Conservation (phyloP, 2,329 filamentous ascomycete species). For the Exserohilum rostratum region DNA sequence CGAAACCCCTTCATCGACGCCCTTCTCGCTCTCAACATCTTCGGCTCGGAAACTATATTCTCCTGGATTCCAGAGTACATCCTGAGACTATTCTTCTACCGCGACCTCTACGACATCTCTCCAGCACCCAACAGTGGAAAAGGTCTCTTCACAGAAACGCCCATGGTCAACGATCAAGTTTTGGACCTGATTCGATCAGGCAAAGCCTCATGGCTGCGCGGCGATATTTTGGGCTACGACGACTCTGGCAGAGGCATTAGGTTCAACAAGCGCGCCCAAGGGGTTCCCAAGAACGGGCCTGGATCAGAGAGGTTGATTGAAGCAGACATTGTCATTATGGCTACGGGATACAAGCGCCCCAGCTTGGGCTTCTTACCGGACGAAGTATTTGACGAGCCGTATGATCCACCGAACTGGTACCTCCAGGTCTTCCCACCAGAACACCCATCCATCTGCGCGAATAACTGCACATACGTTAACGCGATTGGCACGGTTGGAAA, state of each 20-base stretch:
- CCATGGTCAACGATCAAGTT: constrained; percentile 85
- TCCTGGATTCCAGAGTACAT: constrained; percentile 80
- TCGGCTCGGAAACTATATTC: constrained; percentile 75
- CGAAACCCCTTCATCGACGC: constrained; percentile 76
- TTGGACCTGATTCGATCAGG: constrained; percentile 76
- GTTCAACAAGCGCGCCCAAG: constrained; percentile 74
- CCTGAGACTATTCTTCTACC: constrained; percentile 80
- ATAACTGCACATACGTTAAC: constrained; percentile 83
- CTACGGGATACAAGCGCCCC: constrained; percentile 80
- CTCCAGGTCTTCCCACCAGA: constrained; percentile 81
- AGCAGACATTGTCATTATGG: constrained; percentile 80
- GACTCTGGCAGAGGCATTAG: constrained; percentile 67
- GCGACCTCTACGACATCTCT: constrained; percentile 75
- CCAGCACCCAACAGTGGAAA: constrained; percentile 62
- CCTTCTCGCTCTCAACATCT: constrained; percentile 76
- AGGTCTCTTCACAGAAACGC: constrained; percentile 81
- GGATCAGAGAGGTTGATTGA: constrained; percentile 70
- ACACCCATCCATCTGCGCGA: constrained; percentile 75
- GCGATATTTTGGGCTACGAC: constrained; percentile 73
- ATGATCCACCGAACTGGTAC: constrained; percentile 84
- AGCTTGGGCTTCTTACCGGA: constrained; percentile 74
- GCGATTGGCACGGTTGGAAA: constrained; percentile 84
- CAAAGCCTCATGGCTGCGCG: constrained; percentile 78
- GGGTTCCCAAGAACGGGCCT: constrained; percentile 77
- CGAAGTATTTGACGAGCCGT: constrained; percentile 74